Evolutionary conservation across 2,329 filamentous ascomycete genomes (phyloP).

Genomic region (Nothophaeocryptopus gaeumannii): DNA sequence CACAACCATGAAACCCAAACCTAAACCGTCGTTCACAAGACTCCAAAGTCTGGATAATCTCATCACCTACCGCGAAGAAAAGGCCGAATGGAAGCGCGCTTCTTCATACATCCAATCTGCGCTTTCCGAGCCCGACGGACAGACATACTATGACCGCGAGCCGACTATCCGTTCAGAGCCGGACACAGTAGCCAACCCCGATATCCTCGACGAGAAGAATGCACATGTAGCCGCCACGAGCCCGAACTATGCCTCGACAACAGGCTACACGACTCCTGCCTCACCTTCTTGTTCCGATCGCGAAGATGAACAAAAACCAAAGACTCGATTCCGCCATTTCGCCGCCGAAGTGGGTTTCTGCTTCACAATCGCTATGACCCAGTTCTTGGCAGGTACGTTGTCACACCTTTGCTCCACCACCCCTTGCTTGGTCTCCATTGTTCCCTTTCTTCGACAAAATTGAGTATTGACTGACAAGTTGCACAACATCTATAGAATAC

Average conservation of each 20-base stretch:
- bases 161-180: conserved; percentile 15
- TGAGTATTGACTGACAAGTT: not conserved
- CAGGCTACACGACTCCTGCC: not conserved
- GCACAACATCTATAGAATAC: conserved; percentile 26
- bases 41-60: conserved; percentile 34
- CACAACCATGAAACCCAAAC: conserved; percentile 20
- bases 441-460: not conserved
- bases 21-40: conserved; percentile 24
- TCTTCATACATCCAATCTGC: conserved; percentile 21
- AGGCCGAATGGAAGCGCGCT: conserved; percentile 26
- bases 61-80: conserved; percentile 33
- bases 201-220: conserved; percentile 9
- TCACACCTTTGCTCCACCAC: not conserved
- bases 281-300: not conserved
- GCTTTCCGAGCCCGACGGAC: conserved; percentile 9
- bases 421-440: not conserved
- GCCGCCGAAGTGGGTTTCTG: conserved; percentile 35
- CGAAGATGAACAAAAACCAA: conserved; percentile 2
- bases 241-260: not conserved
- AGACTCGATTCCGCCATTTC: conserved; percentile 30
- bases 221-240: not conserved
- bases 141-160: conserved; percentile 5
- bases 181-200: conserved; percentile 8
- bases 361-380: conserved; percentile 37
- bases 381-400: conserved; percentile 30